Evolutionary conservation across 2,329 filamentous ascomycete species (phyloP), one percentile per base, ranked within the genome.

Genomic region (Huntiella bhutanensis): DNA sequence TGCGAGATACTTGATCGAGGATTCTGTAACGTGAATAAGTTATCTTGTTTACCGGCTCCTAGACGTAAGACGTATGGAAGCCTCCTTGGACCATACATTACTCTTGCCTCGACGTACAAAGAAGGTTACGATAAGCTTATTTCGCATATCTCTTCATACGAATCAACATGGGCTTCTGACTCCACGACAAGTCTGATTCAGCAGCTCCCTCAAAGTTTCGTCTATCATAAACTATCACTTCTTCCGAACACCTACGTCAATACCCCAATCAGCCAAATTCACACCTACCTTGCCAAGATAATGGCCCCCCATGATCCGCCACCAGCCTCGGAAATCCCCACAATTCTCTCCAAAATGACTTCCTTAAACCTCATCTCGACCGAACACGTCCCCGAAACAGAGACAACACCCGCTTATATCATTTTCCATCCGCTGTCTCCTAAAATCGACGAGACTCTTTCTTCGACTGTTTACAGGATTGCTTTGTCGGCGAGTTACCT

Each of bases 151-250:
- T 71, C 80, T 33, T 64, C 67, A 11, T 75, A 77, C 33, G 48
- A 51, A 2, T 58, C 64, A 12, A 60, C 75, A 15, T 92, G 82
- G 79, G 59, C 63, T 34, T 68, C 73, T 53, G 86, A 96, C 54
- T 73, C 74, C 41, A 96, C 92, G 55, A 60, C 64, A 3, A 73
- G 77, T 3, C 70, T 96, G 11, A 67, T 93, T 10, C 63, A 66
- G 4, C 75, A 84, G 57, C 77, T 88, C 8, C 59, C 80, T 35
- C 64, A 71, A 15, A 76, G 81, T 7, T 83, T 87, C 57, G 76
- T 82, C 53, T 76, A 77, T 54, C 85, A 80, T 64, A 77, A 82
- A 50, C 74, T 96, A 48, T 66, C 80, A 33, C 76, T 76, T 49
- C 67, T 96, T 19, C 76, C 78, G 39, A 71, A 73, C 45, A 77